Percentiles rank a stretch among this genome's conserved stretches.
phyloP scores from a whole-genome alignment of 805 yeast genomes.

The Starmera dryadoides region DNA sequence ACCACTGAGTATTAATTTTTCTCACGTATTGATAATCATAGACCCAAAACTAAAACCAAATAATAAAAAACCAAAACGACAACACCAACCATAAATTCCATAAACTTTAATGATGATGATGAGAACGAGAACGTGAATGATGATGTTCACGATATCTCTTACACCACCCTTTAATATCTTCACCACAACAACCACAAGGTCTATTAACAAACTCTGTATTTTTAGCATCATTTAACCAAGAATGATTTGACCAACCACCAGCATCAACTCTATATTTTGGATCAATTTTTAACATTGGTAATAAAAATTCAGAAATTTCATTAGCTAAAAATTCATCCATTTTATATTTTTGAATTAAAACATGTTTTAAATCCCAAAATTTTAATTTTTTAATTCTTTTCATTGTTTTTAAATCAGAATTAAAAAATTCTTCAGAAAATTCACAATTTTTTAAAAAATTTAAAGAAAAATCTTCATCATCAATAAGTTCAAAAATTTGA shows the following conservation, averaged over 20 bases:
- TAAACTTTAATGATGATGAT: neutral
- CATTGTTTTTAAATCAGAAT: slow-evolving; percentile 35
- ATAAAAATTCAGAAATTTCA: slow-evolving; percentile 39
- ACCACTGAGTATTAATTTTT: no score
- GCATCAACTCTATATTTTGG: slow-evolving; percentile 48
- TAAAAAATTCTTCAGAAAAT: slow-evolving; percentile 39
- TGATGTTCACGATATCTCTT: neutral
- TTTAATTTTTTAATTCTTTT: slow-evolving; percentile 61
- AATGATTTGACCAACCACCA: slow-evolving; percentile 43
- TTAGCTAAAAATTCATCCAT: slow-evolving; percentile 47
- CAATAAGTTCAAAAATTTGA: slow-evolving; percentile 49
- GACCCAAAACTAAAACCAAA: no score
- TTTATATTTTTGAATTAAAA: slow-evolving; percentile 68
- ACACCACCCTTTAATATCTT: slow-evolving; percentile 21
- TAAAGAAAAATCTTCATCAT: slow-evolving; percentile 27
- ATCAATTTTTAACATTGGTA: slow-evolving; percentile 41
- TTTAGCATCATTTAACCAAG: slow-evolving; percentile 32
- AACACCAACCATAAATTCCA: neutral
- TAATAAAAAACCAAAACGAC: neutral
- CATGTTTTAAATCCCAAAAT: slow-evolving; percentile 71
- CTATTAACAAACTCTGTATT: slow-evolving; percentile 10
- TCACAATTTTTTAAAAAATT: slow-evolving; percentile 34
- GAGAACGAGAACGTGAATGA: neutral
- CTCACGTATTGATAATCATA: no score
- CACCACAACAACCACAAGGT: slow-evolving; percentile 17